phyloP scores from a whole-genome alignment of 208 protist species.

The Wallacemonas sp. region DNA sequence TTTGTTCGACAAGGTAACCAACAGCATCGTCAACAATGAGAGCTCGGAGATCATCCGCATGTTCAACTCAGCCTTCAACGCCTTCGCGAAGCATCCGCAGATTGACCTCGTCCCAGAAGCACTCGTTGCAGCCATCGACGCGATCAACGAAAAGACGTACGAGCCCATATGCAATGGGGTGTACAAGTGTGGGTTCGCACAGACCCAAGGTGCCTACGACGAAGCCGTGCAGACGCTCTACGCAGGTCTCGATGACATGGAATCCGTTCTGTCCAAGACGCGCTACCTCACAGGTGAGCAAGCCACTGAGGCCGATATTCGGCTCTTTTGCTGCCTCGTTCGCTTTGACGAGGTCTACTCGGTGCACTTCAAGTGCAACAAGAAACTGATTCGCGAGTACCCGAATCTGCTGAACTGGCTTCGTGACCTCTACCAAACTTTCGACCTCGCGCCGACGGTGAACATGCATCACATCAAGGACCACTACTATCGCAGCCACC shows the following conservation, averaged over 20 bases:
- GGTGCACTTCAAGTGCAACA: slow-evolving; percentile 89
- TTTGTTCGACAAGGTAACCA: slow-evolving; percentile 87
- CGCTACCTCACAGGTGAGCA: slow-evolving; percentile 61
- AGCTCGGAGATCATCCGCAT: slow-evolving; percentile 88
- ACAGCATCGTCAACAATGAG: slow-evolving; percentile 92
- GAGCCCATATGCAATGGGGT: slow-evolving; percentile 89
- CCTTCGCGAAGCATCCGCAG: slow-evolving; percentile 44
- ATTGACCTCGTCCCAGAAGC: slow-evolving; percentile 72
- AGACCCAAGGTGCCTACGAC: slow-evolving; percentile 69
- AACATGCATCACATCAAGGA: slow-evolving; percentile 89
- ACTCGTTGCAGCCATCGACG: slow-evolving; percentile 72
- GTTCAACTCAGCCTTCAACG: slow-evolving; percentile 80
- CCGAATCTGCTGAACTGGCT: slow-evolving; percentile 75
- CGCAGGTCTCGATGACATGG: slow-evolving; percentile 34
- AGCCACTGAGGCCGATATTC: slow-evolving; percentile 85
- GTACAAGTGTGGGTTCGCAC: slow-evolving; percentile 87
- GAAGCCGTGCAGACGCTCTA: slow-evolving; percentile 42
- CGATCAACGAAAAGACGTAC: slow-evolving; percentile 79
- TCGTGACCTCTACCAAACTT: slow-evolving; percentile 82
- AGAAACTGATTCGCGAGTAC: slow-evolving; percentile 71
- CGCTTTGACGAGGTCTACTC: slow-evolving; percentile 91
- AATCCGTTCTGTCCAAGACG: slow-evolving; percentile 36
- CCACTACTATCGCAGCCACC: slow-evolving; percentile 76
- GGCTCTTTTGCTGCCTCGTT: slow-evolving; percentile 83
- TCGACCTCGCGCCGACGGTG: slow-evolving; percentile 46